Evolutionary conservation across 441 rosid species (phyloP), one percentile per base, ranked within the genome.

Genomic region (Geranium incanum): DNA sequence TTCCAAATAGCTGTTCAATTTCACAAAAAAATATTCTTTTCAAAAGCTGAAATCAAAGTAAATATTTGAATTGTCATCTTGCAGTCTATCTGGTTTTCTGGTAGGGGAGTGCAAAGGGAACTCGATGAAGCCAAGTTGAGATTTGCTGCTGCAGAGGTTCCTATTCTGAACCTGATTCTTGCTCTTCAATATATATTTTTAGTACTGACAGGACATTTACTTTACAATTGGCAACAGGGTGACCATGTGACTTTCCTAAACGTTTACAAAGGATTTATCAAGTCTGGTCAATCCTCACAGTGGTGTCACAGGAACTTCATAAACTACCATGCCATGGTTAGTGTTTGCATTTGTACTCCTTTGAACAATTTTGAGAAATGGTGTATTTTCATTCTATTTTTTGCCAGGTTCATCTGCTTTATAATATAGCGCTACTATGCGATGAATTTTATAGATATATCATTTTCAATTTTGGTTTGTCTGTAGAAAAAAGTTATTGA

Each of bases 131-230:
- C 90, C 68, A 90, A 86, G 79, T 76, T 92, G 86, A 86, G 96
- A 84, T 95, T 92, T 84, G 99, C 98, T 71, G 98, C 97, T 65
- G 98, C 96, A 0, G 99, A 92, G 98, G 98, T 95, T 79, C 67
- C 66, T 67, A 57, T 70, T 59, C 66, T 74, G 21, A 41, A 48
- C 63, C 63, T 6, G 63, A 57, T 57, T 57, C 59, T 45, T 6
- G 7, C 6, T 57, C 9, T 57, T 57, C 9, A 4, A 52, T 57
- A 15, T 4, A 16, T 16, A 15, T 57, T 57, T 15, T 16, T 57
- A 16, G 63, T 57, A 57, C 18, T 57, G 21, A 16, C 23, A 0
- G 9, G 23, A 28, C 67, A 28, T 28, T 11, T 11, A 63, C 37
- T 63, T 63, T 28, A 63, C 38, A 8, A 28, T 21, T 28, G 15